These are phyloP conservation scores for Tilletia caries DNA, from an alignment of 1,284 basidiomycete genomes.

Conservation along the genomic window DNA sequence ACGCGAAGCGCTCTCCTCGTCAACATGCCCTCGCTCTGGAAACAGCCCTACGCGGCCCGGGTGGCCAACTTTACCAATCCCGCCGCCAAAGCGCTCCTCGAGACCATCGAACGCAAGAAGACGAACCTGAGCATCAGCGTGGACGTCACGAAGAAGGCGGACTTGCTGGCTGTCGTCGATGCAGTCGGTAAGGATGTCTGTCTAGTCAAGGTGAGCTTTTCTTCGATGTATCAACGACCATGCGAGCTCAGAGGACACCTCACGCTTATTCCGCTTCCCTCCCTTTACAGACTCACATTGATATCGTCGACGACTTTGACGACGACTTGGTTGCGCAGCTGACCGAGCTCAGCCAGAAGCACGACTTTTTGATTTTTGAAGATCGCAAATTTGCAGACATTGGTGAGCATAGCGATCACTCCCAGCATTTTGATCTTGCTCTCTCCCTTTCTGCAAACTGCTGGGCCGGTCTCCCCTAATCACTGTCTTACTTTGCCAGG, in stretches of 20 bases:
- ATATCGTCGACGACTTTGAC: constrained; percentile 91
- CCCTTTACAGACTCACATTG: constrained; percentile 78
- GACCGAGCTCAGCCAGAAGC: constrained; percentile 68
- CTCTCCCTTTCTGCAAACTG: background rate
- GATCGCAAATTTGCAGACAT: constrained; percentile 99
- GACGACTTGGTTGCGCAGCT: constrained; percentile 69
- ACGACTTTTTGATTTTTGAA: constrained; percentile 96
- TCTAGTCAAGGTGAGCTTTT: constrained; percentile 75
- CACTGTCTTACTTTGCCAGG: constrained; percentile 59
- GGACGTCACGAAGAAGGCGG: constrained; percentile 78
- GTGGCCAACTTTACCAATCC: constrained; percentile 38
- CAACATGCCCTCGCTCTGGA: constrained; percentile 3
- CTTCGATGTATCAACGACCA: too few relatives aligned
- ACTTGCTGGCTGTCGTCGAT: constrained; percentile 81
- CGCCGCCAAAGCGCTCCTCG: constrained; percentile 60
- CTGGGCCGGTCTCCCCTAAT: background rate
- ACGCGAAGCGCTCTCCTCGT: too few relatives aligned
- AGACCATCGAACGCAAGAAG: constrained; percentile 80
- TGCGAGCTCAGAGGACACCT: too few relatives aligned
- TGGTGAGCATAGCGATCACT: constrained; percentile 67
- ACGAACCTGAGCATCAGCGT: constrained; percentile 92
- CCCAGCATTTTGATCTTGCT: too few relatives aligned
- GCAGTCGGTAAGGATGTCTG: constrained; percentile 83
- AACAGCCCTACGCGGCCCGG: constrained; percentile 37
- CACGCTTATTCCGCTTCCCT: background rate